Base-by-base conservation (phyloP, 202 grass and related monocot species). In the Panicum hallii region DNA sequence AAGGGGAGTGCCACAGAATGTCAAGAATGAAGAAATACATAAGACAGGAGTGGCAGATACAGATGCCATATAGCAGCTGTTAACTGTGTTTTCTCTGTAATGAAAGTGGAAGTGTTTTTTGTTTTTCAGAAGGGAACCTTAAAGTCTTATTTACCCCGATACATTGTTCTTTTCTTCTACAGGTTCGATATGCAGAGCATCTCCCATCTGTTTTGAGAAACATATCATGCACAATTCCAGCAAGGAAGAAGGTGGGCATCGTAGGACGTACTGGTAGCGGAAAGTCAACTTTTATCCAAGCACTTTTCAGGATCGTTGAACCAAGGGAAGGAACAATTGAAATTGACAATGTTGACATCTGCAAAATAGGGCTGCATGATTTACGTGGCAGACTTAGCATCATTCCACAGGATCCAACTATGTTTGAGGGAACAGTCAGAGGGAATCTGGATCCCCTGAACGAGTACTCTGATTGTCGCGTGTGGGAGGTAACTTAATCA, bases 171-270 rank as follows among this genome's bases (percentile, higher is more conserved):
- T 88, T 38, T 5, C 40, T 82, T 90, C 75, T 92, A 83, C 88
- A 98, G 95, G 93, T 98, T 81, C 87, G 95, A 83, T 99, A 99
- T 88, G 96, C 91, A 79, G 93, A 99, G 63, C 91, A 99, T 88
- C 84, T 99, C 44, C 96, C 96, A 87, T 99, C 96, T 43, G 91
- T 99, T 41, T 79, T 99, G 71, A 92, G 87, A 89, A 93, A 89
- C 73, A 90, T 99, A 89, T 94, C 93, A 74, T 99, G 96, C 76
- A 75, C 79, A 83, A 87, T 99, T 88, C 96, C 96, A 82, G 96
- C 91, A 94, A 87, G 82, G 76, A 99, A 92, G 86, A 99, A 96
- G n/a, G 86, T 99, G 34, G 96, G 96, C 16, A 84, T 99, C 54
- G 96, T 99, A 82, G 96, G 96, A 78, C 91, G 96, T 78, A 99